A percentile compares a stretch with the other conserved stretches of the same genome.
Evolutionary conservation across 495 filamentous ascomycete genomes (phyloP).

Genomic region (Aspergillus haitiensis): DNA sequence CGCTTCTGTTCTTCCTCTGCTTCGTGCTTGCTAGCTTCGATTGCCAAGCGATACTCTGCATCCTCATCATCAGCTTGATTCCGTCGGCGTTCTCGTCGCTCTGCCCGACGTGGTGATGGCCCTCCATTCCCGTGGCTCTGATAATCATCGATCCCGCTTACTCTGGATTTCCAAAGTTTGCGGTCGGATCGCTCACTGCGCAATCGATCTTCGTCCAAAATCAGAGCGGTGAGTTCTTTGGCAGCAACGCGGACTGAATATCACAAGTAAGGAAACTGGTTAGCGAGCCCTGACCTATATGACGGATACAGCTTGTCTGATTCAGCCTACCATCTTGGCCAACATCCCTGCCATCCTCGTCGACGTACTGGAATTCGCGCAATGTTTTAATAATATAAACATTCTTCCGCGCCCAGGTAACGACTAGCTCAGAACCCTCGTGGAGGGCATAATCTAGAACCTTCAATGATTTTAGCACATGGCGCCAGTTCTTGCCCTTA

Average conservation of each 20-base stretch:
- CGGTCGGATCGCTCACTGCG: conserved; percentile 88
- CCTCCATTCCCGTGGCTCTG: conserved; percentile 39
- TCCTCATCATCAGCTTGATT: conserved; percentile 76
- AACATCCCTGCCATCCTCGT: conserved; percentile 92
- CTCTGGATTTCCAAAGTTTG: conserved; percentile 94
- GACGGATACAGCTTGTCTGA: background rate
- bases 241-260: conserved; percentile 85
- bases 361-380: conserved; percentile 92
- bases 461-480: conserved; percentile 96
- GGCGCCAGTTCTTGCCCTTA: conserved; percentile 99
- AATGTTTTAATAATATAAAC: conserved; percentile 98
- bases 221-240: conserved; percentile 91
- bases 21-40: conserved; percentile 94
- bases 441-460: conserved; percentile 98
- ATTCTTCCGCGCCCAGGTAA: conserved; percentile 97
- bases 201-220: conserved; percentile 92
- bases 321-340: conserved; percentile 79
- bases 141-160: conserved; percentile 84
- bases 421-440: conserved; percentile 93
- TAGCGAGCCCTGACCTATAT: background rate
- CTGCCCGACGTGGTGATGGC: conserved; percentile 36
- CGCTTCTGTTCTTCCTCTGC: conserved; percentile 88
- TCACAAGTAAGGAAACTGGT: conserved; percentile 22
- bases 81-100: conserved; percentile 48
- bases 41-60: conserved; percentile 84